Evolutionary conservation across 371 early-diverging fungal genomes (phyloP).

Genomic region (Apophysomyces ossiformis): DNA sequence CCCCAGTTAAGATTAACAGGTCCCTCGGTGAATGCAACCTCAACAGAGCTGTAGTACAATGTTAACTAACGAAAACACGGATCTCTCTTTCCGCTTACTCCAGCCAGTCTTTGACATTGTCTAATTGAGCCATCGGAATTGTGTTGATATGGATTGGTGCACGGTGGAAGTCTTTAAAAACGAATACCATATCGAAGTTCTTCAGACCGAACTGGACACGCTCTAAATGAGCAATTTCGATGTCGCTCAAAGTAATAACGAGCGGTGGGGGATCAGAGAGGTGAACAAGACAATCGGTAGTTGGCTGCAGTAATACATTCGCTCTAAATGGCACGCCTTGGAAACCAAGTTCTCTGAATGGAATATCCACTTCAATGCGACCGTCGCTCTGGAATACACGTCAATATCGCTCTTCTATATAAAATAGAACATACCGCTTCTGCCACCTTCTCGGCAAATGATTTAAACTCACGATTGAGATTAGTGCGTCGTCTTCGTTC

Average conservation of each 20-base stretch:
- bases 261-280: slow-evolving; percentile 97
- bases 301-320: slow-evolving; percentile 95
- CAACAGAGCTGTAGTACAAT: slow-evolving; percentile 71
- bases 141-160: slow-evolving; percentile 96
- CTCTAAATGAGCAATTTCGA: slow-evolving; percentile 98
- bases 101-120: slow-evolving; percentile 98
- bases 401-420: neutral
- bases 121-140: slow-evolving; percentile 94
- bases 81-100: slow-evolving; percentile 63
- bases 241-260: slow-evolving; percentile 92
- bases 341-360: slow-evolving; percentile 96
- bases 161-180: slow-evolving; percentile 94
- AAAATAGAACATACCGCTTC: slow-evolving; percentile 63
- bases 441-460: slow-evolving; percentile 92
- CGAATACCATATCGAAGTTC: slow-evolving; percentile 99
- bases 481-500: slow-evolving; percentile 86
- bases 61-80: neutral
- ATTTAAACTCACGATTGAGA: slow-evolving; percentile 94
- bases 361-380: slow-evolving; percentile 92
- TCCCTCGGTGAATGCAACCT: slow-evolving; percentile 97
- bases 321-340: slow-evolving; percentile 96
- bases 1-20: slow-evolving; percentile 98
- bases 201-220: slow-evolving; percentile 98
- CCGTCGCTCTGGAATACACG: slow-evolving; percentile 62
- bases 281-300: slow-evolving; percentile 97